phyloP scores from a whole-genome alignment of 768 basidiomycete genomes.

The Tulasnella sp. region DNA sequence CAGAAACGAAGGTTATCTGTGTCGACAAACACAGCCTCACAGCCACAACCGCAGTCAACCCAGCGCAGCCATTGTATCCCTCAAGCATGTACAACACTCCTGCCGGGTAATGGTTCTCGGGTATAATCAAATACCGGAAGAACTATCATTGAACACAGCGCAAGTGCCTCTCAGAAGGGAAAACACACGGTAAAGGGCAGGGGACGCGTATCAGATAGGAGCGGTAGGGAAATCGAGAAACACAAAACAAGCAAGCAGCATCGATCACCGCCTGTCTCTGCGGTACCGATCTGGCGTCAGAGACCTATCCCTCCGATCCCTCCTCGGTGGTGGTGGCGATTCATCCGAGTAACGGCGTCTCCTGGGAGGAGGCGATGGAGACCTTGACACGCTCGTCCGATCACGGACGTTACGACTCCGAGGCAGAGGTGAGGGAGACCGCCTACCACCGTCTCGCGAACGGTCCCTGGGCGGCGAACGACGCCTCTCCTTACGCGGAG shows the following conservation, averaged over 20 bases:
- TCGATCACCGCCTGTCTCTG: constrained; percentile 1
- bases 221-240: too few species aligned
- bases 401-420: constrained; percentile 11
- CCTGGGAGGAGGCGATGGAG: constrained; percentile 18
- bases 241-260: not conserved
- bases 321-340: constrained; percentile 7
- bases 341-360: not conserved
- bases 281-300: not conserved
- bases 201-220: too few species aligned
- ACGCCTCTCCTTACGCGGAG: constrained; percentile 20
- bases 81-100: too few species aligned
- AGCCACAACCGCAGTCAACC: not conserved
- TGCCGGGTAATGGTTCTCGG: too few species aligned
- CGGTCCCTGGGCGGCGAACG: constrained; percentile 19
- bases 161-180: too few species aligned
- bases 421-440: constrained; percentile 10
- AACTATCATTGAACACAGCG: too few species aligned
- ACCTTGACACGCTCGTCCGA: constrained; percentile 14
- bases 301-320: not conserved
- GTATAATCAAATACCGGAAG: too few species aligned
- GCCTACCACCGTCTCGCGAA: constrained; percentile 19
- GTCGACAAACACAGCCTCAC: not conserved
- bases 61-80: too few species aligned
- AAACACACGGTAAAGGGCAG: too few species aligned
- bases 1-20: not conserved